Evolutionary conservation across 345 rosid genomes (phyloP).

Genomic region (Psidium guajava): DNA sequence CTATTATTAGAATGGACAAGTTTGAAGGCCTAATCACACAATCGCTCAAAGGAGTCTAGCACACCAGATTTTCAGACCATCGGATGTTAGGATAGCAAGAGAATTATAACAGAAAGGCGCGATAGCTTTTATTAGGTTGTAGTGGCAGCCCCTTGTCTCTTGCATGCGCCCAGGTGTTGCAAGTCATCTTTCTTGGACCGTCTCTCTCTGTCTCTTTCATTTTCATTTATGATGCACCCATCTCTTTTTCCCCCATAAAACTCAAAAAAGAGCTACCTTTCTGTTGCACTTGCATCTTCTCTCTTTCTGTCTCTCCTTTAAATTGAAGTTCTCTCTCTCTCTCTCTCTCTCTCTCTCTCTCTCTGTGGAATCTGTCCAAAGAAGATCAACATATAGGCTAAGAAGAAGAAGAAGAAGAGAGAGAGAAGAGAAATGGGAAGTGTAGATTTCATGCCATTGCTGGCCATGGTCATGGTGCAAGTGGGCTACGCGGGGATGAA

Average conservation of each 20-base stretch:
- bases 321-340: neutral
- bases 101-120: neutral
- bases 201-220: neutral
- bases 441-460: constrained; percentile 27
- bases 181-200: neutral
- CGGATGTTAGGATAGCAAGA: neutral
- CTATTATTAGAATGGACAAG: neutral
- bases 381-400: neutral
- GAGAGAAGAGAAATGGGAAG: neutral
- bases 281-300: neutral
- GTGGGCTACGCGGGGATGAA: constrained; percentile 79
- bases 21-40: neutral
- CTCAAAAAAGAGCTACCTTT: neutral
- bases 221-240: neutral
- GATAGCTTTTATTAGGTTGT: neutral
- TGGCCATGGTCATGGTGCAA: constrained; percentile 72
- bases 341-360: neutral
- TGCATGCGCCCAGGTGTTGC: neutral
- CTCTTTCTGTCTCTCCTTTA: neutral
- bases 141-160: neutral
- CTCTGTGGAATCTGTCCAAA: neutral
- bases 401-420: neutral
- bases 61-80: neutral
- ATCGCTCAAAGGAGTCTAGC: neutral
- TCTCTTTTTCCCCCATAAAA: neutral